Base-by-base conservation (phyloP, 805 yeast genomes). In the Starmerella bombi region DNA sequence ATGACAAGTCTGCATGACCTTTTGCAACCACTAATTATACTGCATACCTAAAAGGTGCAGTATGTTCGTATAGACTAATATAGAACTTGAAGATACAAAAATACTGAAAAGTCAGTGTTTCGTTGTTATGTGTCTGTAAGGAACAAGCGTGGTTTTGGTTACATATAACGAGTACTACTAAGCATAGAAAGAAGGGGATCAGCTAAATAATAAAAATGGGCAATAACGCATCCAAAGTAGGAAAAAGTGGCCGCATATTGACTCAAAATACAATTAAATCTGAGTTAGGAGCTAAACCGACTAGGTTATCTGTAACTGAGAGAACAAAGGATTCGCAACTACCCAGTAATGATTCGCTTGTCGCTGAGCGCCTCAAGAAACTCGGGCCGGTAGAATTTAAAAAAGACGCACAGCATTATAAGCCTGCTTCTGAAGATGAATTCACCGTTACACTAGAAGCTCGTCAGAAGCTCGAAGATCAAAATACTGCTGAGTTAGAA, bases 371-470 rank as follows among this genome's bases (percentile, higher is more conserved):
- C 12, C 42, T 54, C 30, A 36, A 31, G 20, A 42, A 46, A 21
- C 39, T 54, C 25, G 58, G 58, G 2, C 49, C 45, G 2, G 55
- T 50, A 8, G 34, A 48, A 30, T 42, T 31, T 30, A 40, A 25
- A n/a, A 44, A 41, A 5, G 14, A 33, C 20, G 34, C 37, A 6
- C 34, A 29, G 10, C n/a, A 40, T 9, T 45, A 43, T 29, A 40
- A 44, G 34, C 53, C 54, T 6, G 43, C 47, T 12, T 21, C 48
- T 3, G 38, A 36, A 21, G 55, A 54, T 34, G 37, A 41, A 17
- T 45, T 55, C 50, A 39, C 52, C 4, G 19, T 25, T 20, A 50
- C 57, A 2, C 42, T 55, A n/a, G 40, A 49, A 29, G 45, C 50
- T 3, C 48, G 59, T 8, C 41, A 37, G 15, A 32, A 36, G 8